Percentiles rank a stretch among this genome's conserved stretches.
Evolutionary conservation across 2,329 filamentous ascomycete species (phyloP).

Genomic region (Dothidotthia symphoricarpi): DNA sequence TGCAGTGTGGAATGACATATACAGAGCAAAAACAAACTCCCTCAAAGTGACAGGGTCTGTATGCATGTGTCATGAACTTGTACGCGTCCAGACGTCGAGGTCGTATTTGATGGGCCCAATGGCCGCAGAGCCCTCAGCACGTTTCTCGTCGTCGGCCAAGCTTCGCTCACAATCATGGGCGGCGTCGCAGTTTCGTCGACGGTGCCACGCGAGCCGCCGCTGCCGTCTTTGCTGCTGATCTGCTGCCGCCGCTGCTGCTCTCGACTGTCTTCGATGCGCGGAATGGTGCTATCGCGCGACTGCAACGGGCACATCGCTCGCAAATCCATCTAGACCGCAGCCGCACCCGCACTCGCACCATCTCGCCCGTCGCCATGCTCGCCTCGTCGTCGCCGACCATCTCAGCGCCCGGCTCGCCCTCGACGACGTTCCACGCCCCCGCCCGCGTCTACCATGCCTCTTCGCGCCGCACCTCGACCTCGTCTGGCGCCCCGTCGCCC

Average conservation of each 20-base stretch:
- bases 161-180: no score
- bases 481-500: conserved; percentile 33
- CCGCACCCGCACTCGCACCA: conserved; percentile 1
- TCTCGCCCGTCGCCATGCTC: conserved; percentile 29
- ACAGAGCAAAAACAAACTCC: no score
- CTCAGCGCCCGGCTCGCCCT: conserved; percentile 39
- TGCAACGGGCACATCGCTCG: conserved; percentile 11
- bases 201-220: conserved; percentile 7
- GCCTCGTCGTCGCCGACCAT: conserved; percentile 39
- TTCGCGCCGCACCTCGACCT: conserved; percentile 19
- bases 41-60: no score
- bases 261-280: conserved; percentile 7
- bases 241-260: conserved; percentile 12
- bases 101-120: no score
- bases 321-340: conserved; percentile 7
- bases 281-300: conserved; percentile 18
- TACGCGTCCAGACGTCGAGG: no score
- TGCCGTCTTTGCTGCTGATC: conserved; percentile 5
- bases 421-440: conserved; percentile 35
- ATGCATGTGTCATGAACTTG: no score
- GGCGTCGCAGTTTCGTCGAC: no score
- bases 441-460: conserved; percentile 34
- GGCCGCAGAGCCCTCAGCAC: no score
- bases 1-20: no score
- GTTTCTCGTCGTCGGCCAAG: no score